A percentile compares a stretch with the other conserved stretches of the same genome.
These are phyloP conservation scores for Annulohypoxylon bovei DNA, from an alignment of 495 filamentous ascomycete genomes.

Conservation along the genomic window DNA sequence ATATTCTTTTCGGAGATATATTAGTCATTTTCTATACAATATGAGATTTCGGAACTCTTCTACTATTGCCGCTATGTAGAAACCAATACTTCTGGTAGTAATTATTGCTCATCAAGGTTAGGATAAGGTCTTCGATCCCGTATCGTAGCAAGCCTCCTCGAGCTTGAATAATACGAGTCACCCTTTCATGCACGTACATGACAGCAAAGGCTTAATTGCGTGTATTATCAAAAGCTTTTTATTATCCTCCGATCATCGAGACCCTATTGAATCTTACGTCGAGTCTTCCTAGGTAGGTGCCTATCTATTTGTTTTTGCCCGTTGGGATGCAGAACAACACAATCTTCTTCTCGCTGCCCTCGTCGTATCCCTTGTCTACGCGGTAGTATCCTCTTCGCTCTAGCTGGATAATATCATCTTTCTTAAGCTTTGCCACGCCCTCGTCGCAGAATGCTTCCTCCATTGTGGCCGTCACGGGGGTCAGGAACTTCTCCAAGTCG, in stretches of 20 bases:
- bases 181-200: not conserved
- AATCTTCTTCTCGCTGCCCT: constrained; percentile 64
- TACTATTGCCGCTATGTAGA: too few relatives aligned
- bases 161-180: not conserved
- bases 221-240: constrained; percentile 7
- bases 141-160: not conserved
- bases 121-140: not conserved
- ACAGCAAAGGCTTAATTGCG: not conserved
- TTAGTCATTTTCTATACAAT: not conserved
- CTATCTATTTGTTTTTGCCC: constrained; percentile 63
- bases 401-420: constrained; percentile 90
- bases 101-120: not conserved
- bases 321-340: constrained; percentile 84
- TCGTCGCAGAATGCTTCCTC: constrained; percentile 81
- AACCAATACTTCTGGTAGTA: too few relatives aligned
- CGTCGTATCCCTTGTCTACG: constrained; percentile 69
- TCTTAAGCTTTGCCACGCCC: constrained; percentile 78
- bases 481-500: constrained; percentile 81
- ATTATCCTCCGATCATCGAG: constrained; percentile 4
- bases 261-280: not conserved
- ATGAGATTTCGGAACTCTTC: not conserved
- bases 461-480: constrained; percentile 76
- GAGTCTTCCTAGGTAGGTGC: not conserved
- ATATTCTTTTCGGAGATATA: too few relatives aligned
- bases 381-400: constrained; percentile 93